Base-by-base conservation (phyloP, 1,284 basidiomycete genomes). In the Puccinia polysora region DNA sequence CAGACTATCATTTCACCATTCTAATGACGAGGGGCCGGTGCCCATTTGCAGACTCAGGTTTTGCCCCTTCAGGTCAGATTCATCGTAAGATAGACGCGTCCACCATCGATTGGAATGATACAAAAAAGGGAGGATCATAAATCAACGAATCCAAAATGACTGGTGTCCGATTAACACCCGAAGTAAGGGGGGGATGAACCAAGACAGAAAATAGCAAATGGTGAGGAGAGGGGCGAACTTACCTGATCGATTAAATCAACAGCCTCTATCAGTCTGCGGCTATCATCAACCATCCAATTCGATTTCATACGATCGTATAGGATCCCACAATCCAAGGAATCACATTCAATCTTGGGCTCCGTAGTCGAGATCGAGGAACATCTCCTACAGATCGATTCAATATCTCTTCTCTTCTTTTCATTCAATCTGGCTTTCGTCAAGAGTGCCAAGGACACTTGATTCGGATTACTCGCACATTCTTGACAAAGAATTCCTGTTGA, bases 321-420 rank as follows among this genome's bases (percentile, higher is more conserved):
- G 84, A 89, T 88, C 0, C 87, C 84, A 77, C 92, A 96, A 77
- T 95, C 91, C 64, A 90, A 81, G 4, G 89, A 91, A 77, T 88
- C 85, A 80, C 92, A 96, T 53, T 84, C 80, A 63, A 88, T 84
- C n/a, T 43, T 38, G 0, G 84, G 82, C 71, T 92, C 90, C 3
- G 80, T 81, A 1, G 82, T 79, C 1, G 86, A 83, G 0, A 83
- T 83, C 1, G 81, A 81, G 0, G 86, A 81, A 78, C 92, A 96
- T 0, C 86, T 85, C 5, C 82, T 82, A 78, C 93, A 96, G 34
- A 92, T 82, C 40, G 67, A 15, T 65, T 75, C 75, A 18, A 77
- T 59, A n/a, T 85, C 81, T 25, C 82, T 77, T 4, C 89, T 78
- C 28, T 84, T 84, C 25, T 80, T 78, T 75, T 91, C 87, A 6